These are phyloP conservation scores for Phialophora macrospora DNA, from an alignment of 2,329 filamentous ascomycete species.

Conservation along the genomic window DNA sequence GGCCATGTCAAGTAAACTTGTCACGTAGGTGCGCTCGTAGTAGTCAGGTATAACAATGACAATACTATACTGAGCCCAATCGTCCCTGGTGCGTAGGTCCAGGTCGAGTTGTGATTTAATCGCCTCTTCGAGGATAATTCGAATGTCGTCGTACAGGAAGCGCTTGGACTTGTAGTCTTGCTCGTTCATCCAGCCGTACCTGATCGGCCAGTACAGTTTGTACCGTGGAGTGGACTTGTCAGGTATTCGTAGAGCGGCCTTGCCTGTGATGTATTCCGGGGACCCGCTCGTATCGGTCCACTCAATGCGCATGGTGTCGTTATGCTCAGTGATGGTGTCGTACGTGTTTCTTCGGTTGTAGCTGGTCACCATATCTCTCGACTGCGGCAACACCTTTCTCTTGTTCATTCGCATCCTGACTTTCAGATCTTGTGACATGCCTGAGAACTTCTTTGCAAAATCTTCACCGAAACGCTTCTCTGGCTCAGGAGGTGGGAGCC, in stretches of 20 bases:
- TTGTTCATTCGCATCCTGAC: constrained; percentile 91
- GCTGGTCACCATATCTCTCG: constrained; percentile 91
- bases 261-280: constrained; percentile 79
- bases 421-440: constrained; percentile 86
- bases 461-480: constrained; percentile 91
- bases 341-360: constrained; percentile 85
- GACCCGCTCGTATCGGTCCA: constrained; percentile 86
- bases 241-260: constrained; percentile 81
- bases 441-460: constrained; percentile 71
- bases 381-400: constrained; percentile 93
- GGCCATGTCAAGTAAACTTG: constrained; percentile 79
- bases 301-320: constrained; percentile 89
- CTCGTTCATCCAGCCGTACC: constrained; percentile 86
- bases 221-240: constrained; percentile 89
- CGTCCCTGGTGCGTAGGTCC: constrained; percentile 59
- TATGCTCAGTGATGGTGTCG: constrained; percentile 90
- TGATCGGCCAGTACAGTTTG: constrained; percentile 90
- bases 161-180: constrained; percentile 81
- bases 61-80: constrained; percentile 89
- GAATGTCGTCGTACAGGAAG: constrained; percentile 83
- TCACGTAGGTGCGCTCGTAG: constrained; percentile 92
- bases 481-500: constrained; percentile 52
- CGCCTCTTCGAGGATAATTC: constrained; percentile 82
- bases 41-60: constrained; percentile 97
- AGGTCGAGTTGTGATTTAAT: constrained; percentile 80